phyloP scores from a whole-genome alignment of 495 filamentous ascomycete species.

The Aspergillus asperescens region DNA sequence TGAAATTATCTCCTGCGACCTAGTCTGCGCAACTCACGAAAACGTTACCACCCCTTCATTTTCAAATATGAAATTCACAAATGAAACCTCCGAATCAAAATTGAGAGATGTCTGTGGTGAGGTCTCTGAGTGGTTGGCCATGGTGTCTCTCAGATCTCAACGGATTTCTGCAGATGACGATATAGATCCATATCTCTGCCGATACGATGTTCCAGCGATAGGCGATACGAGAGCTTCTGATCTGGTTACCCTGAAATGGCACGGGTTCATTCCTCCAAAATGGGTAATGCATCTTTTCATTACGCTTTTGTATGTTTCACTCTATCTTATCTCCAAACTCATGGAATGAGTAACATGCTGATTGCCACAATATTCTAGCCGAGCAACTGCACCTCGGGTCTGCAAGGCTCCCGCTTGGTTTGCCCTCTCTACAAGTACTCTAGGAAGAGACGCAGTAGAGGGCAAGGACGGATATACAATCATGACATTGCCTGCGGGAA shows the following conservation, averaged over 20 bases:
- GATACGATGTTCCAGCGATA: conserved; percentile 63
- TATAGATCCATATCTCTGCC: conserved; percentile 74
- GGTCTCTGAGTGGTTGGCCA: conserved; percentile 78
- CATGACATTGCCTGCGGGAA: conserved; percentile 21
- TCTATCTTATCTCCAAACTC: not conserved
- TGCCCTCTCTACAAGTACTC: conserved; percentile 31
- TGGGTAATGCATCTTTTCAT: conserved; percentile 42
- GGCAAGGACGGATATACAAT: conserved; percentile 45
- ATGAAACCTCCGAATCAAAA: conserved; percentile 36
- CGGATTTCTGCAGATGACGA: conserved; percentile 59
- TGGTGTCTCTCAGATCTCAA: conserved; percentile 68
- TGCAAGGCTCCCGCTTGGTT: conserved; percentile 30
- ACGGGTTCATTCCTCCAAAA: conserved; percentile 37
- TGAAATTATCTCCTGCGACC: conserved; percentile 36
- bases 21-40: conserved; percentile 24
- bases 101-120: conserved; percentile 58
- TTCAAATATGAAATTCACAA: conserved; percentile 33
- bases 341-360: not conserved
- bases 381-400: conserved; percentile 14
- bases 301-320: conserved; percentile 32
- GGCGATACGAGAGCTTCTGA: conserved; percentile 20
- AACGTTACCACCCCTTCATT: conserved; percentile 47
- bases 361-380: conserved; percentile 3
- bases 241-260: conserved; percentile 43
- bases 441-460: conserved; percentile 37